phyloP scores from a whole-genome alignment of 306 rosid species.

The Cotoneaster glaucophyllus region DNA sequence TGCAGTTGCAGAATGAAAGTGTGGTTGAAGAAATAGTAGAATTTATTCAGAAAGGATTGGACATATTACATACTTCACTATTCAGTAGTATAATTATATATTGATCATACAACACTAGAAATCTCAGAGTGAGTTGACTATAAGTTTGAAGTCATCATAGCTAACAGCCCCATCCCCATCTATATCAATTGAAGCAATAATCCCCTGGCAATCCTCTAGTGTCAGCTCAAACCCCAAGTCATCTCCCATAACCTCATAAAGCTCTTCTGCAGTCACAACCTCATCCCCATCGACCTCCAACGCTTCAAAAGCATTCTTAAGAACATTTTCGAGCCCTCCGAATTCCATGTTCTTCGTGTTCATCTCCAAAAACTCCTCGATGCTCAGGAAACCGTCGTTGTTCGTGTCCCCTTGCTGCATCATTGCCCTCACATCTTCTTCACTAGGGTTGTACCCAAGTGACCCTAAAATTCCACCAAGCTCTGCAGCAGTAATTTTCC shows the following conservation, averaged over 20 bases:
- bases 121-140: slow-evolving; percentile 37
- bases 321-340: slow-evolving; percentile 29
- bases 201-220: slow-evolving; percentile 38
- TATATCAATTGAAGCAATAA: slow-evolving; percentile 52
- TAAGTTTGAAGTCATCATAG: slow-evolving; percentile 51
- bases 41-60: neutral
- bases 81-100: neutral
- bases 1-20: neutral
- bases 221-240: slow-evolving; percentile 36
- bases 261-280: slow-evolving; percentile 44
- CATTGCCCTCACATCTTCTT: slow-evolving; percentile 54
- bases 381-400: slow-evolving; percentile 54
- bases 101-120: neutral
- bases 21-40: neutral
- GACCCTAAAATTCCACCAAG: slow-evolving; percentile 61
- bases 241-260: slow-evolving; percentile 36
- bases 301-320: slow-evolving; percentile 37
- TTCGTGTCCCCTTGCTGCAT: slow-evolving; percentile 56
- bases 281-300: slow-evolving; percentile 44
- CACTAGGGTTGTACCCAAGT: slow-evolving; percentile 50
- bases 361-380: slow-evolving; percentile 41
- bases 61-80: neutral
- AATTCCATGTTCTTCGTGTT: slow-evolving; percentile 48
- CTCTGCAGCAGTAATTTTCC: slow-evolving; percentile 45
- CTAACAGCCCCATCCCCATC: slow-evolving; percentile 73